Evolutionary conservation across 1,284 basidiomycete genomes (phyloP).

Genomic region (Pyrrhoderma noxium): DNA sequence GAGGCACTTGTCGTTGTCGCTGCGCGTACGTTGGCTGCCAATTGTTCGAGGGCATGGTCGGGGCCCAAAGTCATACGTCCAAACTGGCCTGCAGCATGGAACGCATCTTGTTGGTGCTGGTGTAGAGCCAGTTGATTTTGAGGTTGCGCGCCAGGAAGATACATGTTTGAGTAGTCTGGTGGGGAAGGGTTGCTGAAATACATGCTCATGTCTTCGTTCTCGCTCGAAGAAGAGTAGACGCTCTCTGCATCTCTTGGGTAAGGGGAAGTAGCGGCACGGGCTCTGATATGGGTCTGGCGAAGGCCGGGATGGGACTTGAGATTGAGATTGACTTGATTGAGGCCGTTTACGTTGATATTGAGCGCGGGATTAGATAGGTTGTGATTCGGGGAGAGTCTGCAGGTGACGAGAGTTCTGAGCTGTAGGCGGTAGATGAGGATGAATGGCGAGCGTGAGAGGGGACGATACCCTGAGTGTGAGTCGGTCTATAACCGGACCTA

Average conservation of each 20-base stretch:
- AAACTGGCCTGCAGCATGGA: constrained; percentile 61
- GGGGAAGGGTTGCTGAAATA: constrained; percentile 48
- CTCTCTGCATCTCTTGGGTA: constrained; percentile 78
- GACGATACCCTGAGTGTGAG: constrained; percentile 11
- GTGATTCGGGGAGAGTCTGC: constrained; percentile 65
- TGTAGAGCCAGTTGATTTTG: constrained; percentile 41
- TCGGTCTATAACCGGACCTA: constrained; percentile 27
- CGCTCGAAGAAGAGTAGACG: constrained; percentile 77
- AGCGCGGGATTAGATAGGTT: constrained; percentile 62
- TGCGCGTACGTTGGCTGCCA: constrained; percentile 77
- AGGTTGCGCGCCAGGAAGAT: constrained; percentile 33
- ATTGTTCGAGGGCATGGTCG: constrained; percentile 74
- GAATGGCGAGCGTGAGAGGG: constrained; percentile 32
- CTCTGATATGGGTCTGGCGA: constrained; percentile 53
- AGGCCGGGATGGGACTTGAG: constrained; percentile 32
- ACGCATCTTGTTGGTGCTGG: constrained; percentile 50
- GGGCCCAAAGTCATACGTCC: constrained; percentile 66
- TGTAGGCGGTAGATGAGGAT: constrained; percentile 37
- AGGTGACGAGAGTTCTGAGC: constrained; percentile 38
- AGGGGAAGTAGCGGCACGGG: constrained; percentile 59
- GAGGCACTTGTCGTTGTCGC: constrained; percentile 84
- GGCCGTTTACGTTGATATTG: constrained; percentile 35
- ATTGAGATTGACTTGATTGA: too few species aligned
- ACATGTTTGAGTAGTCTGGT: constrained; percentile 55
- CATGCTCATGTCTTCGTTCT: constrained; percentile 77